Evolutionary conservation across 2,329 filamentous ascomycete species (phyloP), one percentile per base, ranked within the genome.

Genomic region (Ascochyta clinopodiicola): DNA sequence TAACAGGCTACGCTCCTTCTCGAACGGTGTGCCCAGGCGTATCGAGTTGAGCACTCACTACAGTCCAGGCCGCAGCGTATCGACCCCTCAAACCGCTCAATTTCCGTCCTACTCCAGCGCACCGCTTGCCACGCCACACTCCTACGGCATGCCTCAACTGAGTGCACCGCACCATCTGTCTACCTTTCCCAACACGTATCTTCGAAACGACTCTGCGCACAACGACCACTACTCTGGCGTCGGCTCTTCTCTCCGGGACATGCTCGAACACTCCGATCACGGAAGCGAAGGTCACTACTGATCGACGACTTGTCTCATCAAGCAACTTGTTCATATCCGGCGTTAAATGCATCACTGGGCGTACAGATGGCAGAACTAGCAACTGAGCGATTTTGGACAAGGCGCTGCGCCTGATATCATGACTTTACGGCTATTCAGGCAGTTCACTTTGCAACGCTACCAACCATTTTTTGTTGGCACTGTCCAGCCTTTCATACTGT

Each of bases 21-120:
- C 74, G 15, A 72, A 64, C 47, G 70, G 64, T 31, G 69, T 76
- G 27, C 75, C 75, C 10, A 63, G 75, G 19, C 71, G 75, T 37
- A 78, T 78, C 40, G 75, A 77, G 56, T 56, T 77, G 56, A 77
- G 74, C 61, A 75, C 74, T 19, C 72, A 75, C 57, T 77, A 76
- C 59, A 68, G 69, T 10, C 71, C 71, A 24, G 70, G 50, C 51
- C 73, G 73, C 6, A 70, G 61, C 44, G 44, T 63, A 4, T 68
- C 70, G n/a, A 75, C 73, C 21, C 75, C 75, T 9, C 75, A 77
- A 46, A 76, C 75, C 3, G 73, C 75, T 8, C 75, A 75, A 8
- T 77, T 75, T 54, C 73, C 75, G 17, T 76, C 70, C 12, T 78
- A 76, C 56, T 71, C 74, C 12, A 70, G 70, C 55, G 76, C 75